Evolutionary conservation across 2,329 filamentous ascomycete species (phyloP).

Genomic region (Colletotrichum sp.): DNA sequence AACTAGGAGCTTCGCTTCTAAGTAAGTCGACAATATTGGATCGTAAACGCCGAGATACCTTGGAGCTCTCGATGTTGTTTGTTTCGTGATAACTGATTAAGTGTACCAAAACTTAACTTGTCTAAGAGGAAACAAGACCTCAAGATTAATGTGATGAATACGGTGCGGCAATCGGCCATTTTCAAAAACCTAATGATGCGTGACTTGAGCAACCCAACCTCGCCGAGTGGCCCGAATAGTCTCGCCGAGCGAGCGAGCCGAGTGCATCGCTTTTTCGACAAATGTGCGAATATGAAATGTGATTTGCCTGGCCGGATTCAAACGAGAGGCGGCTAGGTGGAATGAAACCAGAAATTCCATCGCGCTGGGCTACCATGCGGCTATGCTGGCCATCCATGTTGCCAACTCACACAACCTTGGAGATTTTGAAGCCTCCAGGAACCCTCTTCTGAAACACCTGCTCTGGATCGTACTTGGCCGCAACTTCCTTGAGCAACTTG

Average conservation of each 20-base stretch:
- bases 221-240: neutral
- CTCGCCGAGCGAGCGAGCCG: neutral
- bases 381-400: neutral
- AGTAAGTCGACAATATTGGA: neutral
- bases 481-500: constrained; percentile 27
- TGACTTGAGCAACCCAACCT: neutral
- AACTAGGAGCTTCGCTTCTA: neutral
- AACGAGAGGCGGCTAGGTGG: neutral
- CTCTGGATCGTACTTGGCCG: constrained; percentile 34
- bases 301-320: neutral
- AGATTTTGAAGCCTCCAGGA: constrained; percentile 23
- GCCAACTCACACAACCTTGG: neutral
- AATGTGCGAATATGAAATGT: neutral
- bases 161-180: neutral
- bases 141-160: neutral
- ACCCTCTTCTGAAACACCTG: constrained; percentile 34
- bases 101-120: too few species aligned
- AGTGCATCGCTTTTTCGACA: neutral
- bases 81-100: neutral
- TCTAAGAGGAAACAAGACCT: neutral
- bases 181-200: neutral
- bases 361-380: neutral
- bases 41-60: neutral
- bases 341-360: rapidly evolving
- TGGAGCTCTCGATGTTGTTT: neutral